Base-by-base conservation (phyloP, 495 filamentous ascomycete genomes). In the Xeromyces bisporus region DNA sequence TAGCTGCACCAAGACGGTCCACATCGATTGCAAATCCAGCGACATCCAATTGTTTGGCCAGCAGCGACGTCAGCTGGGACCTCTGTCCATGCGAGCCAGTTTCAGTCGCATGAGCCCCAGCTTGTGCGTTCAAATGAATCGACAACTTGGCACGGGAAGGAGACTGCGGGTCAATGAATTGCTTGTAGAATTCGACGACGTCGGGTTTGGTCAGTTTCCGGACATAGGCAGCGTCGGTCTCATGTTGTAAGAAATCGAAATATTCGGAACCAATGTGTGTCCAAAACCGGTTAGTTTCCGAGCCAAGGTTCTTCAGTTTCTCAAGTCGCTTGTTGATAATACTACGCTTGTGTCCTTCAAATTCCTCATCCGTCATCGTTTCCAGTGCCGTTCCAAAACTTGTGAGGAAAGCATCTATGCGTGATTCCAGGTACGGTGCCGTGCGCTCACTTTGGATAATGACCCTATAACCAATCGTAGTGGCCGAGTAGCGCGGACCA, bases 381-480 rank as follows among this genome's bases (percentile, higher is more conserved):
- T 73, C 62, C 15, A 99, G 56, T 6, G 52, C 68, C 21, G 62
- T 56, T 16, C 61, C 69, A 36, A 81, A 84, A 10, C 54, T 53
- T 7, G 57, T 55, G 17, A 99, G 59, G 62, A 94, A 96, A 2
- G 63, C 56, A 41, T 96, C 83, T 40, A 96, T 92, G 14, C 91
- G 67, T 2, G 69, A 69, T 45, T 96, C 89, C 15, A 96, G 54
- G 47, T 92, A 93, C 21, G 72, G 60, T 0, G 78, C 73, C 2
- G 77, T 74, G 40, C 75, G 75, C 60, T 99, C 89, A 44, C 81
- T 91, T 59, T 99, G 89, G 26, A 99, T 87, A 40, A 96, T 73
- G 35, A 99, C 75, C 7, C 86, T 69, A 48, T 85, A 93, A 6
- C 80, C 80, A 33, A 82, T 76, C 3, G 77, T 81, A 0, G 77